A percentile compares a stretch with the other conserved stretches of the same genome.
Evolutionary conservation across 2,329 filamentous ascomycete genomes (phyloP).

Genomic region (Alternaria conjuncta): DNA sequence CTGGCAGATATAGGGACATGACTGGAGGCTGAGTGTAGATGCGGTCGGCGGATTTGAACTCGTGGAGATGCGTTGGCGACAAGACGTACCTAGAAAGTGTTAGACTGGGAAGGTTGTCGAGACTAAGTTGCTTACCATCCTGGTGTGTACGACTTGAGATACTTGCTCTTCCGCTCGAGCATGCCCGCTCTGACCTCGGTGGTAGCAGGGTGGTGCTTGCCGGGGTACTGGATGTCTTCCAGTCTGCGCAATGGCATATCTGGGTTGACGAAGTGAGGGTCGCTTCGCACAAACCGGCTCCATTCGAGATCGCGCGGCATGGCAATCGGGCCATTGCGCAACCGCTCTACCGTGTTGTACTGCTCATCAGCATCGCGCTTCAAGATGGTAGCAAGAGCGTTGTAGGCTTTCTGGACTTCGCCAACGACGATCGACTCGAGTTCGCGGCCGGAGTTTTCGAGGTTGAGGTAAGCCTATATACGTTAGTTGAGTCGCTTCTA

Average conservation of each 20-base stretch:
- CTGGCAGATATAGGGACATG: conserved; percentile 94
- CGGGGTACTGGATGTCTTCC: conserved; percentile 88
- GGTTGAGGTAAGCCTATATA: conserved; percentile 83
- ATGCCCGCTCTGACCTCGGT: conserved; percentile 88
- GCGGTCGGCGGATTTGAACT: conserved; percentile 98
- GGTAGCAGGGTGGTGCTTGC: conserved; percentile 81
- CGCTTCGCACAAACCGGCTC: conserved; percentile 78
- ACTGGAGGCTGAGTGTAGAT: conserved; percentile 80
- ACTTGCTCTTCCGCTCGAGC: conserved; percentile 97
- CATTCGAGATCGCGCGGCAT: conserved; percentile 96
- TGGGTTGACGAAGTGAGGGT: conserved; percentile 87
- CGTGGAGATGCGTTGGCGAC: conserved; percentile 94
- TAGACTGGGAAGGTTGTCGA: conserved; percentile 1
- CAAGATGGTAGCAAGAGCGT: conserved; percentile 87
- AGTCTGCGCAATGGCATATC: conserved; percentile 76
- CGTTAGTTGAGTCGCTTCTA: conserved; percentile 16
- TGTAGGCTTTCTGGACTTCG: conserved; percentile 98
- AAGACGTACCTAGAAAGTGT: conserved; percentile 77
- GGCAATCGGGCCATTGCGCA: conserved; percentile 83
- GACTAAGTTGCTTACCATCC: conserved; percentile 72
- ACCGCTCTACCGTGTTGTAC: conserved; percentile 77
- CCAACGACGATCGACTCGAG: conserved; percentile 95
- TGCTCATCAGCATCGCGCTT: conserved; percentile 88
- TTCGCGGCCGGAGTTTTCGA: conserved; percentile 92
- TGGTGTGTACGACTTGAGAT: conserved; percentile 94